Conservation (phyloP, 495 filamentous ascomycete species). For the Hypoxylon subgilvum region DNA sequence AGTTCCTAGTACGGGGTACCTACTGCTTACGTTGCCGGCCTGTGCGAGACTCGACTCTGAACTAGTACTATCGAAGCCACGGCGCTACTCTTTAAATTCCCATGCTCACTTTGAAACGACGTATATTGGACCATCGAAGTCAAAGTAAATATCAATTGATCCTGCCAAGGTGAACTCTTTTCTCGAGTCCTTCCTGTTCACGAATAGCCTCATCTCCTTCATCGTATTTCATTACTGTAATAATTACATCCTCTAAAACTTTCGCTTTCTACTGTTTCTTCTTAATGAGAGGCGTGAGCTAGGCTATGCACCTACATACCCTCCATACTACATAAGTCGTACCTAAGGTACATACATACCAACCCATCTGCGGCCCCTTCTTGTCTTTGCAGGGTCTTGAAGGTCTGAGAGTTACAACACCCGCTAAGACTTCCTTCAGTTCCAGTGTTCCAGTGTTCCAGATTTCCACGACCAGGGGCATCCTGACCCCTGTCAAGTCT, state of each 20-base stretch:
- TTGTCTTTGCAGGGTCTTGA: constrained; percentile 22
- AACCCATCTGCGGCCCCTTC: background rate
- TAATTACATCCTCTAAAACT: constrained; percentile 17
- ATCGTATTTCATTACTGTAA: constrained; percentile 30
- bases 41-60: constrained; percentile 10
- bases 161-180: constrained; percentile 7
- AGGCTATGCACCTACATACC: constrained; percentile 7
- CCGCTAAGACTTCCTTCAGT: constrained; percentile 34
- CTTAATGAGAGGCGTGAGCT: constrained; percentile 13
- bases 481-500: constrained; percentile 15
- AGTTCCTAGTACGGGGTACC: background rate
- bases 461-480: constrained; percentile 43
- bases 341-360: too few species aligned
- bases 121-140: constrained; percentile 19
- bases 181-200: constrained; percentile 10
- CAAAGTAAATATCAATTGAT: constrained; percentile 5
- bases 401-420: constrained; percentile 35
- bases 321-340: background rate
- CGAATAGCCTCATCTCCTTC: background rate
- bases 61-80: constrained; percentile 17
- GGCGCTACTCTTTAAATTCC: constrained; percentile 27
- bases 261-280: constrained; percentile 16
- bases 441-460: constrained; percentile 39
- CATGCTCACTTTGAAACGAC: constrained; percentile 41
- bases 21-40: constrained; percentile 11